phyloP scores from a whole-genome alignment of 805 yeast species.

The Yarrowia divulgata region DNA sequence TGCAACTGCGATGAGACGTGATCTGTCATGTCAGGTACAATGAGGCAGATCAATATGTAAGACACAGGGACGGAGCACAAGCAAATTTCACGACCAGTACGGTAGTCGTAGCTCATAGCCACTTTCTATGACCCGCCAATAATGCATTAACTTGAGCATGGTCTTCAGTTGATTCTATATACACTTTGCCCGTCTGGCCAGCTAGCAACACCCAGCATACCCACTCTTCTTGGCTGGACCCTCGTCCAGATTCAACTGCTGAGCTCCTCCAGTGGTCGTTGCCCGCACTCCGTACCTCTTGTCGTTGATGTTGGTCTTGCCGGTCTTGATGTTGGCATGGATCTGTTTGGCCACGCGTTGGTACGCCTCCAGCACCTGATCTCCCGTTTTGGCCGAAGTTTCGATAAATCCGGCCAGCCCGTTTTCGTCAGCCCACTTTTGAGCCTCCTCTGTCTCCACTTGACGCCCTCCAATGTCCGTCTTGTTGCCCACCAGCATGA shows the following conservation, averaged over 20 bases:
- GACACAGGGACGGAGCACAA: too few species aligned
- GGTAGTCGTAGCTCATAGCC: too few species aligned
- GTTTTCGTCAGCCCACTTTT: constrained; percentile 59
- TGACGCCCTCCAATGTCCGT: constrained; percentile 58
- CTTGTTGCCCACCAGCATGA: constrained; percentile 84
- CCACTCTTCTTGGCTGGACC: constrained; percentile 16
- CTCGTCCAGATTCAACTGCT: constrained; percentile 24
- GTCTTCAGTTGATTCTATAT: too few species aligned
- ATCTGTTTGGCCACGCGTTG: constrained; percentile 49
- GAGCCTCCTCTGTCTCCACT: constrained; percentile 49
- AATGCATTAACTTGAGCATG: too few species aligned
- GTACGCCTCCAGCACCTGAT: constrained; percentile 59
- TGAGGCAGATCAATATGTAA: too few species aligned
- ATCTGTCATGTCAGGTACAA: too few species aligned
- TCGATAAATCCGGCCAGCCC: constrained; percentile 55
- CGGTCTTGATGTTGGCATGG: constrained; percentile 48
- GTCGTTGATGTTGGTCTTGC: constrained; percentile 48
- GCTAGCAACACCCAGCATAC: neutral
- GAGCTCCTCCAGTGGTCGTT: constrained; percentile 21
- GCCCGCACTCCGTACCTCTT: constrained; percentile 46
- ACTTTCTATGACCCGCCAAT: too few species aligned
- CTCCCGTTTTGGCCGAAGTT: constrained; percentile 72
- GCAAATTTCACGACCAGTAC: too few species aligned
- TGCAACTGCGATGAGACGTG: too few species aligned
- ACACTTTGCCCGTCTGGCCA: neutral